Conservation (phyloP, 768 basidiomycete genomes). For the Guyanaporus albipodus region DNA sequence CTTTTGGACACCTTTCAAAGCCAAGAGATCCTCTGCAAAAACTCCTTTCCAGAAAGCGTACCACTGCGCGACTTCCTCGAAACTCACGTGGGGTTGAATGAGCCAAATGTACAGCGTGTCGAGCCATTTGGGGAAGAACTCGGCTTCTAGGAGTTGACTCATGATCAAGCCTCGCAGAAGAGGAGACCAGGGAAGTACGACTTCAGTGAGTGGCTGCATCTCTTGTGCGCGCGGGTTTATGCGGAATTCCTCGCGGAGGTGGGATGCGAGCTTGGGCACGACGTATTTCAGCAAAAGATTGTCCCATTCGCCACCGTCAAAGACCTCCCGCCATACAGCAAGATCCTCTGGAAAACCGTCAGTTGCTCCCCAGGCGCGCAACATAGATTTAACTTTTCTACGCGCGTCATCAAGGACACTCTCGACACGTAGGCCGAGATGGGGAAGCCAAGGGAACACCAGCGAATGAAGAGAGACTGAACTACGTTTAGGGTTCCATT, state of each 20-base stretch:
- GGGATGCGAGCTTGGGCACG: constrained; percentile 83
- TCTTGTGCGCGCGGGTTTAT: constrained; percentile 91
- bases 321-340: constrained; percentile 80
- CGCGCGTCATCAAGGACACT: constrained; percentile 83
- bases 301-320: constrained; percentile 84
- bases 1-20: constrained; percentile 57
- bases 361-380: constrained; percentile 69
- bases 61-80: constrained; percentile 93
- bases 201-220: constrained; percentile 69
- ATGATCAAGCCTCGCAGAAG: constrained; percentile 75
- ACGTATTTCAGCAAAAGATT: constrained; percentile 84
- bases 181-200: constrained; percentile 70
- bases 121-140: constrained; percentile 98
- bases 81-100: constrained; percentile 79
- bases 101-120: constrained; percentile 91
- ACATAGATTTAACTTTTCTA: constrained; percentile 74
- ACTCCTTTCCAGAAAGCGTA: constrained; percentile 81
- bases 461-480: constrained; percentile 66
- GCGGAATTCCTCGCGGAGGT: constrained; percentile 79
- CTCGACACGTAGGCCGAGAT: constrained; percentile 79
- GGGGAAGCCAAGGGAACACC: constrained; percentile 94
- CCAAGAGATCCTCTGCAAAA: constrained; percentile 71
- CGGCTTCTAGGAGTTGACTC: constrained; percentile 78
- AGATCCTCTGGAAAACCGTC: constrained; percentile 79
- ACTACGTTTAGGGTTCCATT: constrained; percentile 71